Conservation (phyloP, 2,329 filamentous ascomycete genomes). For the Hypoxylon rubiginosum region DNA sequence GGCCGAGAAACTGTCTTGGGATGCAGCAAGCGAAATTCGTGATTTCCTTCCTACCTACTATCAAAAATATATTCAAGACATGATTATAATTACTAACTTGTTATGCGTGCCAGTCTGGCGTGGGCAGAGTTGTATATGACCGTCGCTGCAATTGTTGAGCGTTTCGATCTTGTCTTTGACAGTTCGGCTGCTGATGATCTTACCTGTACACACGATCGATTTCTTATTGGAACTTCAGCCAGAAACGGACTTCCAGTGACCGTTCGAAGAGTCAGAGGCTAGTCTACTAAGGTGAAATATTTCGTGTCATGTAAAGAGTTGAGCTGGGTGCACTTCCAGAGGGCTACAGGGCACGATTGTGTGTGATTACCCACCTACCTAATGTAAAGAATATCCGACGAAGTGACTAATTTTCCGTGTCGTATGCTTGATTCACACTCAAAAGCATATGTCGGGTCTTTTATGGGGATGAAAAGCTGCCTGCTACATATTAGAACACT, state of each 20-base stretch:
- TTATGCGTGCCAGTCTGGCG: slow-evolving; percentile 8
- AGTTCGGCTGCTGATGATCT: neutral
- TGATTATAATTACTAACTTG: neutral
- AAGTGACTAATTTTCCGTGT: no score
- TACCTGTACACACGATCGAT: neutral
- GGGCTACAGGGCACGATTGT: no score
- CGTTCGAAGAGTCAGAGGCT: neutral
- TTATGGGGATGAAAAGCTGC: no score
- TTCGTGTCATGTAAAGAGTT: neutral
- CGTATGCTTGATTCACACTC: no score
- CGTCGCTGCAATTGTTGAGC: slow-evolving; percentile 2
- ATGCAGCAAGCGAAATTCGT: slow-evolving; percentile 41
- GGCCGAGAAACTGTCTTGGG: slow-evolving; percentile 42
- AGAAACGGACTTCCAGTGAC: slow-evolving; percentile 1
- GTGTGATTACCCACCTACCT: no score
- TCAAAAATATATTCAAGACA: neutral
- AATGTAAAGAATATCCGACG: no score
- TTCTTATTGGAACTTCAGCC: neutral
- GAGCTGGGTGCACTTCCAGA: neutral
- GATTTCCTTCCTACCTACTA: neutral
- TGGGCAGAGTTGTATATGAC: slow-evolving; percentile 14
- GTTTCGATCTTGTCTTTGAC: slow-evolving; percentile 1
- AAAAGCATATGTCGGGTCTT: no score
- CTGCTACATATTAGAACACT: no score
- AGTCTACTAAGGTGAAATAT: neutral